These are phyloP conservation scores for Breviolum minutum DNA, from an alignment of 73 alveolate species.

Conservation along the genomic window DNA sequence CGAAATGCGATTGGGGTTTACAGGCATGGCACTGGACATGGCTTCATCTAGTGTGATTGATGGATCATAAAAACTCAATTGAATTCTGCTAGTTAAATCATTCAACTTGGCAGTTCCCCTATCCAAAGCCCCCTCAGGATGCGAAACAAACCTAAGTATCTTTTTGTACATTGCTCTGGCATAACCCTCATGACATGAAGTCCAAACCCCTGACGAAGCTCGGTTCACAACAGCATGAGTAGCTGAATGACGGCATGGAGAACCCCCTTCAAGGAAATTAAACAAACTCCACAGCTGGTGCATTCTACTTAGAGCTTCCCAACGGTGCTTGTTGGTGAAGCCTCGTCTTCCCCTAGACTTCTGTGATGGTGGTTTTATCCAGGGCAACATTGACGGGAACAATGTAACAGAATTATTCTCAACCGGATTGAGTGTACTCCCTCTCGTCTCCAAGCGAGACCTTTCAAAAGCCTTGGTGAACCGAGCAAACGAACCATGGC, in stretches of 20 bases:
- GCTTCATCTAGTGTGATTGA: background rate
- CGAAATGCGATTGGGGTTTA: background rate
- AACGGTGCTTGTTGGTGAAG: background rate
- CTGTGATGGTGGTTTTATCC: background rate
- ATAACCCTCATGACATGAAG: conserved; percentile 8
- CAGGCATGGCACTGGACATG: background rate
- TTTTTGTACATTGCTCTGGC: background rate
- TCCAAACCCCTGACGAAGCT: background rate
- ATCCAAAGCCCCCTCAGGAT: conserved; percentile 56
- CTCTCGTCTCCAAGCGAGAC: background rate
- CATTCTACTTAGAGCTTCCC: background rate
- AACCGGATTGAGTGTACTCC: background rate
- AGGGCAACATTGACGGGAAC: conserved; percentile 51
- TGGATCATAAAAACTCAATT: background rate
- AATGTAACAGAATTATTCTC: background rate
- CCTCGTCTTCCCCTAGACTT: background rate
- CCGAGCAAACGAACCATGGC: background rate
- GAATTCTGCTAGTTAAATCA: conserved; percentile 7
- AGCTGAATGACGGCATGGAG: background rate
- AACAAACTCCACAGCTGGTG: conserved; percentile 2
- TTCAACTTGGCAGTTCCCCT: conserved; percentile 33
- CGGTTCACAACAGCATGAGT: background rate
- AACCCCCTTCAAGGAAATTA: conserved; percentile 19
- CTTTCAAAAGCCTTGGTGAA: background rate
- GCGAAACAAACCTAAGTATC: background rate